phyloP scores from a whole-genome alignment of 768 basidiomycete species.

The Hericium coralloides region DNA sequence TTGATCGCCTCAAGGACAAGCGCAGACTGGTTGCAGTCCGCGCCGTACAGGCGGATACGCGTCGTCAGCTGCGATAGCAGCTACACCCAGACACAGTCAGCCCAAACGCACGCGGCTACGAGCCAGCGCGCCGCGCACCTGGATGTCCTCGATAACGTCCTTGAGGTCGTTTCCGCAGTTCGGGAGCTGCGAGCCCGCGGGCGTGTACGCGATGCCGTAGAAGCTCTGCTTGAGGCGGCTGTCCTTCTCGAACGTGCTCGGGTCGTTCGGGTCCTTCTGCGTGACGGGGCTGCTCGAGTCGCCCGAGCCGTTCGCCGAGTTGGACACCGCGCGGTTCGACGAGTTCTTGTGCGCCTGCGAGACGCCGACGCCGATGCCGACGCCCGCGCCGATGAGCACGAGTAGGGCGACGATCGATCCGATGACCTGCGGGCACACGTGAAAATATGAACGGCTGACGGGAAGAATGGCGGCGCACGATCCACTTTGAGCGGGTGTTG shows the following conservation, averaged over 20 bases:
- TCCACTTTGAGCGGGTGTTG: constrained; percentile 5
- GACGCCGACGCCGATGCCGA: constrained; percentile 58
- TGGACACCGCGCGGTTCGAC: constrained; percentile 20
- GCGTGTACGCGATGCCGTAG: constrained; percentile 86
- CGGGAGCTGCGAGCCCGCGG: constrained; percentile 62
- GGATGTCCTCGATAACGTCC: constrained; percentile 61
- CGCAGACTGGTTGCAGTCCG: constrained; percentile 78
- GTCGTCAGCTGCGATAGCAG: no score
- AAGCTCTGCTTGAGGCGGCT: constrained; percentile 61
- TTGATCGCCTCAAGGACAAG: constrained; percentile 86
- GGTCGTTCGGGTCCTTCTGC: constrained; percentile 53
- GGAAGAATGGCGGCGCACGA: neutral
- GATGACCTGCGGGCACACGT: constrained; percentile 34
- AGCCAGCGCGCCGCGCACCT: constrained; percentile 45
- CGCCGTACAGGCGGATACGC: constrained; percentile 75
- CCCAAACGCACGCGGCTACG: neutral
- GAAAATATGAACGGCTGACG: neutral
- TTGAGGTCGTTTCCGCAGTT: constrained; percentile 48
- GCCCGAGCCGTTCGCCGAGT: constrained; percentile 7
- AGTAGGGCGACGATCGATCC: constrained; percentile 38
- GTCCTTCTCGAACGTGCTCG: constrained; percentile 70
- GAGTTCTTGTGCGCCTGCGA: constrained; percentile 16
- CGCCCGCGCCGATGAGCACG: constrained; percentile 45
- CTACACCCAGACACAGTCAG: constrained; percentile 16
- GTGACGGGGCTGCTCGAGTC: constrained; percentile 17